Percentiles rank a stretch among this genome's conserved stretches.
phyloP scores from a whole-genome alignment of 2,329 filamentous ascomycete species.

The Calonectria pseudoturangicola region DNA sequence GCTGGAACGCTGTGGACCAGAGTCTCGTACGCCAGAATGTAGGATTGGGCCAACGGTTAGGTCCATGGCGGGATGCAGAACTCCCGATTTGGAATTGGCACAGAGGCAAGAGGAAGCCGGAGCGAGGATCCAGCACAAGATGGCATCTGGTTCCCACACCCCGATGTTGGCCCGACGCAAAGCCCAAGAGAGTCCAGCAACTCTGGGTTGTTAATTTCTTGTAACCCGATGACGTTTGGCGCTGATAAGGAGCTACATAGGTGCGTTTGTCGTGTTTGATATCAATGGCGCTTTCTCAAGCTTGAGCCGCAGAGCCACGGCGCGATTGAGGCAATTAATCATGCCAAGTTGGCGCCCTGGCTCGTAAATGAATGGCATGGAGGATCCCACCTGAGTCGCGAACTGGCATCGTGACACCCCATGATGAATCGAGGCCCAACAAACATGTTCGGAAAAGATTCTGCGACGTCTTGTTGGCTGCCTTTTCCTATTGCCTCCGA shows the following conservation, averaged over 20 bases:
- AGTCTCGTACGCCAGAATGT: conserved; percentile 48
- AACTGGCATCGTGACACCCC: conserved; percentile 24
- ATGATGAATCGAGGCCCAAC: conserved; percentile 31
- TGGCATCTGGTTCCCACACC: conserved; percentile 37
- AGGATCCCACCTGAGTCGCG: conserved; percentile 35
- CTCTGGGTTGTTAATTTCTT: conserved; percentile 31
- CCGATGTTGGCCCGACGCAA: conserved; percentile 34
- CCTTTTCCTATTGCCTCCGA: conserved; percentile 9
- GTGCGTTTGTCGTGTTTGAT: conserved; percentile 24
- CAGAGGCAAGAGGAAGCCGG: conserved; percentile 30
- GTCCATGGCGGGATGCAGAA: conserved; percentile 49
- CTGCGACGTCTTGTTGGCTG: conserved; percentile 22
- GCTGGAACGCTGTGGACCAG: conserved; percentile 47
- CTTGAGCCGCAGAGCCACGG: conserved; percentile 20
- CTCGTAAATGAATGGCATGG: conserved; percentile 25
- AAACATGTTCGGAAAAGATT: conserved; percentile 26
- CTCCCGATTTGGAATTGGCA: conserved; percentile 52
- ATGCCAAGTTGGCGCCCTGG: conserved; percentile 26
- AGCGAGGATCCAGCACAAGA: conserved; percentile 30
- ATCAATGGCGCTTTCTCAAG: conserved; percentile 6
- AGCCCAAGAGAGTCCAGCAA: conserved; percentile 36
- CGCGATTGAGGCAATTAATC: conserved; percentile 40
- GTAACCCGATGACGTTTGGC: conserved; percentile 40
- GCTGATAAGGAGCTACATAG: conserved; percentile 28
- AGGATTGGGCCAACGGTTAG: conserved; percentile 53